These are phyloP conservation scores for Fusarium sp. DNA, from an alignment of 2,329 filamentous ascomycete species.

Conservation along the genomic window DNA sequence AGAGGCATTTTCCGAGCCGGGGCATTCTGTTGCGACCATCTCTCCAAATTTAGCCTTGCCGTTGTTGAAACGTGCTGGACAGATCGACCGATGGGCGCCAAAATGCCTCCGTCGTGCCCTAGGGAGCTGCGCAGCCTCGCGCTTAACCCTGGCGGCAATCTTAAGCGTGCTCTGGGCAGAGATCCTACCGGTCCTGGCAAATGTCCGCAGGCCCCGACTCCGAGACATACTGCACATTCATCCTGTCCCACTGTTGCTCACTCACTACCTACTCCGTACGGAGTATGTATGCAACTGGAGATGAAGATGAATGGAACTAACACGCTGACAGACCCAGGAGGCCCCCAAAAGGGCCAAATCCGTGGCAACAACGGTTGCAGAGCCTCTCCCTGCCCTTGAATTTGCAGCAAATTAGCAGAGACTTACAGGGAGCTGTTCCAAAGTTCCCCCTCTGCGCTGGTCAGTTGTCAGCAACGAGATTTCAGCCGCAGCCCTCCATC, in stretches of 20 bases:
- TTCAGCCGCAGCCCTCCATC: slow-evolving; percentile 43
- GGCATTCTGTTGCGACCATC: slow-evolving; percentile 11
- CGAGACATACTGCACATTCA: neutral
- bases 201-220: slow-evolving; percentile 10
- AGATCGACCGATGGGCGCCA: slow-evolving; percentile 6
- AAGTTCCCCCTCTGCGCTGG: slow-evolving; percentile 29
- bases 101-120: slow-evolving; percentile 20
- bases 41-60: slow-evolving; percentile 39
- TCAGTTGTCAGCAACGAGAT: slow-evolving; percentile 33
- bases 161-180: slow-evolving; percentile 9
- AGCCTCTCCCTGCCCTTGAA: neutral
- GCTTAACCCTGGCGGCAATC: slow-evolving; percentile 32
- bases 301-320: neutral
- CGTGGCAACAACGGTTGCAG: neutral
- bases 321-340: neutral
- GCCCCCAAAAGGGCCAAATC: neutral
- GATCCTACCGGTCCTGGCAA: slow-evolving; percentile 10
- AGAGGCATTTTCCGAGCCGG: slow-evolving; percentile 11
- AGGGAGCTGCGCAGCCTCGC: slow-evolving; percentile 32
- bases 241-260: neutral
- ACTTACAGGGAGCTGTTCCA: slow-evolving; percentile 3
- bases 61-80: slow-evolving; percentile 13
- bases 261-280: neutral
- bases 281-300: neutral
- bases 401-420: neutral